A percentile compares a stretch with the other conserved stretches of the same genome.
Evolutionary conservation across 176 grass and related monocot genomes (phyloP).

Genomic region (Musa itinerans): DNA sequence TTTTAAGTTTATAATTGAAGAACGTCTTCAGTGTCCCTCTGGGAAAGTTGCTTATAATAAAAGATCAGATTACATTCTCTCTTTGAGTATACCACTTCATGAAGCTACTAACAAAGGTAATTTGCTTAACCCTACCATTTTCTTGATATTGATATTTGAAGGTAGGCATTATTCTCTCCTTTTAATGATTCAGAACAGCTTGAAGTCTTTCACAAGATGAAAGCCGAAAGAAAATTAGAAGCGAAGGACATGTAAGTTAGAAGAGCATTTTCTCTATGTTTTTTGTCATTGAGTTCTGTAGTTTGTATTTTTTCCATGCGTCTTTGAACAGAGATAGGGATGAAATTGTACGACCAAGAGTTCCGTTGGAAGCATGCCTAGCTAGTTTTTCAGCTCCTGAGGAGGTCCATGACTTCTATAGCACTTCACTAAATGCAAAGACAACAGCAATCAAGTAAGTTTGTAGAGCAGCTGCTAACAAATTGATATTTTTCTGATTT

Average conservation of each 20-base stretch:
- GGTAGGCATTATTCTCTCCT: neutral
- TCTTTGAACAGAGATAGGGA: conserved; percentile 42
- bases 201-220: conserved; percentile 63
- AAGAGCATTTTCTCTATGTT: neutral
- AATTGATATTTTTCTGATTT: too few species aligned
- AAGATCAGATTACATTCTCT: conserved; percentile 65
- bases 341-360: conserved; percentile 89
- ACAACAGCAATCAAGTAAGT: conserved; percentile 88
- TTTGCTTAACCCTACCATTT: neutral
- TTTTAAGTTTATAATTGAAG: conserved; percentile 91
- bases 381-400: conserved; percentile 72
- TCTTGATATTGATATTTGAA: conserved; percentile 9
- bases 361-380: conserved; percentile 84
- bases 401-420: conserved; percentile 80
- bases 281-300: neutral
- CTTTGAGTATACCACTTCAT: conserved; percentile 80
- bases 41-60: conserved; percentile 95
- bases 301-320: neutral
- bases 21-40: conserved; percentile 84
- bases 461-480: too few species aligned
- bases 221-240: conserved; percentile 65
- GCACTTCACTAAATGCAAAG: conserved; percentile 86
- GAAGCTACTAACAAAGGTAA: conserved; percentile 91
- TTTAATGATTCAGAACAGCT: conserved; percentile 53
- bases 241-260: conserved; percentile 65